Base-by-base conservation (phyloP, 1,284 basidiomycete species). In the Tylopilus sp. region DNA sequence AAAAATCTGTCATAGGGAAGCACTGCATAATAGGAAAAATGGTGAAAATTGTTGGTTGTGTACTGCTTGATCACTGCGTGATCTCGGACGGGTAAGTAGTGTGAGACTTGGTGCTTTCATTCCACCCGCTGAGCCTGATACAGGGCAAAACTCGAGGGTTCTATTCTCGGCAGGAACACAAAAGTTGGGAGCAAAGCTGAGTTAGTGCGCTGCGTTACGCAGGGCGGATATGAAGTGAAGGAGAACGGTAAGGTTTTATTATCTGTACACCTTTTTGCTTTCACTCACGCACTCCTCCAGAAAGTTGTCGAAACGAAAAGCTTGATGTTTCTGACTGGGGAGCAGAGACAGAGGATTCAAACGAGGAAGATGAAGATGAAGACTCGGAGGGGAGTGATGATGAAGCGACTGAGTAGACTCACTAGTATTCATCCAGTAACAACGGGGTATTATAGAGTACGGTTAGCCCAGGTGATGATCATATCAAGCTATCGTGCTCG, bases 101-200 rank as follows among this genome's bases (percentile, higher is more conserved):
- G 16, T 4, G 8, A 4, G 10, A 4, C n/a, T 9, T 4, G 7
- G 2, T 30, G 26, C 15, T 34, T 30, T 42, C 21, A 9, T 23
- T 26, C 28, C 25, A 13, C 34, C 13, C 26, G 38, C 33, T 46
- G 26, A 50, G 42, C 37, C 46, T 33, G 29, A 50, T 39, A 15
- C 58, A 96, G 93, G 9, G 92, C 86, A 15, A 93, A 92, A 65
- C 72, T 99, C 6, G 96, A 98, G 40, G 88, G 89, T 36, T 91
- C 85, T 55, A 88, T 98, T 42, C 71, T 98, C 2, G 91, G 93
- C 13, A 83, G 82, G 49, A 86, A 86, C 54, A 92, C 89, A 0
- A 83, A 79, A 52, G 76, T 98, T 13, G 92, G 93, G 8, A 75
- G 78, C 35, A 91, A 89, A 63, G 84, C 88, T 1, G 83, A 87